These are phyloP conservation scores for Kwoniella dejecticola DNA, from an alignment of 768 basidiomycete species.

Conservation along the genomic window DNA sequence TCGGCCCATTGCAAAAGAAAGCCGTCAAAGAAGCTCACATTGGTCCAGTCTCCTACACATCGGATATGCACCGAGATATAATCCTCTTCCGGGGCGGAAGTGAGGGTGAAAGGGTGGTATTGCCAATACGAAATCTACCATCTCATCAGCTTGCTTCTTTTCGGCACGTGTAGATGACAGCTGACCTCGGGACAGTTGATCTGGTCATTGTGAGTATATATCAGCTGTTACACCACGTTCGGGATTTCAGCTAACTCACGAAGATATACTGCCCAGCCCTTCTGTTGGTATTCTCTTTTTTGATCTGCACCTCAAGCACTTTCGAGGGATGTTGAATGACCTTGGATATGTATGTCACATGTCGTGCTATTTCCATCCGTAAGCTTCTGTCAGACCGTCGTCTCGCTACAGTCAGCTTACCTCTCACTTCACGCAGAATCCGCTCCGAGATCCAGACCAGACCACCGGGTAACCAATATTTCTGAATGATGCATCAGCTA, in stretches of 20 bases:
- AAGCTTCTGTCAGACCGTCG: not conserved
- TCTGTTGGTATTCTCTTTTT: constrained; percentile 84
- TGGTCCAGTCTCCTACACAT: constrained; percentile 86
- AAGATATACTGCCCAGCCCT: constrained; percentile 93
- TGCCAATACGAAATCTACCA: constrained; percentile 82
- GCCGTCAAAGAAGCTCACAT: too few species aligned
- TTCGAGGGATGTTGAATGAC: constrained; percentile 93
- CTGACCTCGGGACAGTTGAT: constrained; percentile 30
- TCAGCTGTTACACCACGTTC: too few species aligned
- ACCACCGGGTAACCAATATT: constrained; percentile 53
- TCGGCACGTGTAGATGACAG: constrained; percentile 63
- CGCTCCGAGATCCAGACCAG: constrained; percentile 83
- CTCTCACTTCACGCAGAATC: constrained; percentile 82
- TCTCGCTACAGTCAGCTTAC: constrained; percentile 20
- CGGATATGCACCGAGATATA: constrained; percentile 93
- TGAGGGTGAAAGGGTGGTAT: constrained; percentile 96
- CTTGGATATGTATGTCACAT: constrained; percentile 80
- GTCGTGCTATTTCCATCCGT: constrained; percentile 62
- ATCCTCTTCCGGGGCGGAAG: constrained; percentile 90
- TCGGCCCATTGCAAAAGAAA: too few species aligned
- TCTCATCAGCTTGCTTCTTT: not conserved
- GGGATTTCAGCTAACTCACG: constrained; percentile 62
- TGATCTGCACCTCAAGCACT: constrained; percentile 94
- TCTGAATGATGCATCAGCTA: constrained; percentile 24
- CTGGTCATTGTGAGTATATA: not conserved